Evolutionary conservation across 1,139 yeast genomes (phyloP).

Genomic region (Candida sp.): DNA sequence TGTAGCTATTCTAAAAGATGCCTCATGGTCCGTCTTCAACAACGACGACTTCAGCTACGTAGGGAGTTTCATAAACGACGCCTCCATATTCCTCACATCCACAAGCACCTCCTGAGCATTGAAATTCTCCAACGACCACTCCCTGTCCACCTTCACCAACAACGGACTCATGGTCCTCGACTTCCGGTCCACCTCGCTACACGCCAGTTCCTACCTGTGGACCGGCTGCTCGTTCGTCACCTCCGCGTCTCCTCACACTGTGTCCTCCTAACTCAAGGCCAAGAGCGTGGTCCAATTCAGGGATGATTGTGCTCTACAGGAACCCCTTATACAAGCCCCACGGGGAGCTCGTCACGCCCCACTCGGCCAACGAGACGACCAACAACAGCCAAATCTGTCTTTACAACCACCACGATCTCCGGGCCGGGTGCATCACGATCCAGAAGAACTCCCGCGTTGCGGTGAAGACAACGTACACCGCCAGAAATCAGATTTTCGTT

Average conservation of each 20-base stretch:
- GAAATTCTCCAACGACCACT: neutral
- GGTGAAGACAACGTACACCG: neutral
- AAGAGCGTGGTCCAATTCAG: neutral
- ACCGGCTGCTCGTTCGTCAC: too few relatives aligned
- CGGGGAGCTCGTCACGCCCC: neutral
- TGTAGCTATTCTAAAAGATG: neutral
- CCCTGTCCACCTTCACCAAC: neutral
- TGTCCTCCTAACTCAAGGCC: neutral
- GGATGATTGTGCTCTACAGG: neutral
- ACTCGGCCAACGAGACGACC: neutral
- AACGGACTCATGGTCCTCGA: neutral
- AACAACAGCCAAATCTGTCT: constrained; percentile 1
- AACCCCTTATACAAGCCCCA: neutral
- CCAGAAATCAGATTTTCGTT: neutral
- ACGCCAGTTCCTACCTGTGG: too few relatives aligned
- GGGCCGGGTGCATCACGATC: neutral
- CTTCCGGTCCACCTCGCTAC: neutral
- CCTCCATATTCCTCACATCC: neutral
- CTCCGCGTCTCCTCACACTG: too few relatives aligned
- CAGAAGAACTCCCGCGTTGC: neutral
- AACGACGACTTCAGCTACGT: neutral
- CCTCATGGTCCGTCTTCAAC: neutral
- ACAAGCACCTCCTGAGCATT: neutral
- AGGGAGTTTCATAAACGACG: neutral
- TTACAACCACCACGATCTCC: neutral